Percentiles rank a stretch among this genome's conserved stretches.
Evolutionary conservation across 306 rosid species (phyloP).

Genomic region (Morella rubra): DNA sequence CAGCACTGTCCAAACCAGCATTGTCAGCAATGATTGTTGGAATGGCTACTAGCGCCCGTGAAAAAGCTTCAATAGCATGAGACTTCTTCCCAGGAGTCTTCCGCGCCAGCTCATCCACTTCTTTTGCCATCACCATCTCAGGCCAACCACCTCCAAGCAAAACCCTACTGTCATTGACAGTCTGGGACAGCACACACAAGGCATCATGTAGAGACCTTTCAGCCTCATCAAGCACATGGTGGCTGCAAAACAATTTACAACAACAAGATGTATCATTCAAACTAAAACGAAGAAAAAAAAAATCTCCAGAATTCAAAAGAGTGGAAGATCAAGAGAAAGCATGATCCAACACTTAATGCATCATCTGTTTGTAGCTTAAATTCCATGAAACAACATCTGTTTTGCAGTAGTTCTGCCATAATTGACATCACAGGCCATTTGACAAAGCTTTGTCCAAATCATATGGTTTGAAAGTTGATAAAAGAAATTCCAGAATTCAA

Average conservation of each 20-base stretch:
- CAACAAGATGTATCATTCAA: background rate
- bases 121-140: conserved; percentile 95
- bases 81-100: conserved; percentile 95
- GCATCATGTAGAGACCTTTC: conserved; percentile 99
- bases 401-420: background rate
- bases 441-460: background rate
- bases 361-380: background rate
- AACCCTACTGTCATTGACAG: conserved; percentile 89
- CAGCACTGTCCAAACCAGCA: conserved; percentile 99
- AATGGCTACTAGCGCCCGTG: conserved; percentile 80
- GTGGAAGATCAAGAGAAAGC: background rate
- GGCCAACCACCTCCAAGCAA: conserved; percentile 99
- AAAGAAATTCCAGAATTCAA: background rate
- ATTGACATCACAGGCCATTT: background rate
- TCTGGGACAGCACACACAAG: conserved; percentile 93
- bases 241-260: conserved; percentile 51
- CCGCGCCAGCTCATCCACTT: conserved; percentile 84
- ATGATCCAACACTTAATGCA: background rate
- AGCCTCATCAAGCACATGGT: conserved; percentile 95
- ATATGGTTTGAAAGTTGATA: background rate
- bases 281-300: background rate
- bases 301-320: too few relatives aligned
- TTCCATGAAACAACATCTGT: background rate
- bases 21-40: conserved; percentile 94
- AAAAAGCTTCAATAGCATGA: conserved; percentile 94